Evolutionary conservation across 306 rosid genomes (phyloP).

Genomic region (Datisca glomerata): DNA sequence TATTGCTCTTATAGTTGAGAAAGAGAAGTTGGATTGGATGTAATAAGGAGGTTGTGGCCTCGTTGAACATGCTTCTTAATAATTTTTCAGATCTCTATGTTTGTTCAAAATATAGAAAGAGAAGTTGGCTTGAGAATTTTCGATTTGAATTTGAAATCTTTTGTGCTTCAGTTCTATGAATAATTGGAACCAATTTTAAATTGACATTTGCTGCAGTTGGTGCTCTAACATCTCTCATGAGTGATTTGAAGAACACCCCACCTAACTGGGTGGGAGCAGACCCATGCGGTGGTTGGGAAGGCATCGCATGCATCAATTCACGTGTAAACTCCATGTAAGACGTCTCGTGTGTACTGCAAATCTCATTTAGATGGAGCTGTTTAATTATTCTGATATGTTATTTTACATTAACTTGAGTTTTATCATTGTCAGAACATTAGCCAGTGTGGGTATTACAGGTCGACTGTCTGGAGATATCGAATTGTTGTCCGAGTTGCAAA

Average conservation of each 20-base stretch:
- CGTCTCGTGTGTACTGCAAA: background rate
- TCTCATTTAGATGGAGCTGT: background rate
- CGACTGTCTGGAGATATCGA: conserved; percentile 34
- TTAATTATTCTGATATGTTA: background rate
- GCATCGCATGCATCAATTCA: conserved; percentile 26
- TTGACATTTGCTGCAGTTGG: conserved; percentile 16
- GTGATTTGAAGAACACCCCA: conserved; percentile 20
- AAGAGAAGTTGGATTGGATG: too few relatives aligned
- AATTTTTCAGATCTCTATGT: too few relatives aligned
- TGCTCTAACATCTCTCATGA: conserved; percentile 21
- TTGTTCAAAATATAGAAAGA: too few relatives aligned
- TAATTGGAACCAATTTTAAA: too few relatives aligned
- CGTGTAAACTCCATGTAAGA: conserved; percentile 36
- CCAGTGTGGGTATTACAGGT: conserved; percentile 37
- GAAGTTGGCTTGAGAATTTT: background rate
- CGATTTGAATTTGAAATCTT: background rate
- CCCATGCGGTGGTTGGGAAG: conserved; percentile 41
- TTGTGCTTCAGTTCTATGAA: too few relatives aligned
- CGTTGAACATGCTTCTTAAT: too few relatives aligned
- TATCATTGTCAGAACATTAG: conserved; percentile 32
- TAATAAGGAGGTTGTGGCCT: too few relatives aligned
- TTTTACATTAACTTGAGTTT: background rate
- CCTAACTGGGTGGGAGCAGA: conserved; percentile 26
- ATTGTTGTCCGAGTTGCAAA: conserved; percentile 28
- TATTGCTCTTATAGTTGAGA: too few relatives aligned